Conservation (phyloP, 1,284 basidiomycete species). For the Pisolithus thermaeus region DNA sequence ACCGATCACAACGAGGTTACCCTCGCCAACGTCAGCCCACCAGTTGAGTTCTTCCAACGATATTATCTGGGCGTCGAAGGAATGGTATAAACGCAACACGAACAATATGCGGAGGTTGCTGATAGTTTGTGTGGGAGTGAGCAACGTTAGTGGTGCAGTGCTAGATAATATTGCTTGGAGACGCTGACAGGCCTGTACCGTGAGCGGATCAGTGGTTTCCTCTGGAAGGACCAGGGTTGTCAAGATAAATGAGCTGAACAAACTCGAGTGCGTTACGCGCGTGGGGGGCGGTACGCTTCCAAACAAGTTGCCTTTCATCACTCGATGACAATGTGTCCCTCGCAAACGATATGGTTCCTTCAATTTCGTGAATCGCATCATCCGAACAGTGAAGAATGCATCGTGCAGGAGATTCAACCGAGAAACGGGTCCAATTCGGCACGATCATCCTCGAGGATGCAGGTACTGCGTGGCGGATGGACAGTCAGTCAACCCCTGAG, state of each 20-base stretch:
- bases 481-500: conserved; percentile 57
- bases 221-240: neutral
- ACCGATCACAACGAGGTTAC: conserved; percentile 61
- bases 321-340: conserved; percentile 1
- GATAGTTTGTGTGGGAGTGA: conserved; percentile 37
- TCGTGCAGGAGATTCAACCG: conserved; percentile 49
- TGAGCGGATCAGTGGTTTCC: conserved; percentile 4
- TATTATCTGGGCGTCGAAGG: too few relatives aligned
- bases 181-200: conserved; percentile 40
- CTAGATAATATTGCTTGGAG: conserved; percentile 60
- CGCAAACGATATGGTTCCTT: too few relatives aligned
- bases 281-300: conserved; percentile 16
- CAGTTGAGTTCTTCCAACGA: conserved; percentile 23
- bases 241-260: too few relatives aligned
- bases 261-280: neutral
- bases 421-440: conserved; percentile 19
- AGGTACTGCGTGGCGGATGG: conserved; percentile 30
- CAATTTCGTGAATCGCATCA: neutral
- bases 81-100: too few relatives aligned
- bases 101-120: conserved; percentile 56
- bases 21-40: conserved; percentile 18
- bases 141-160: conserved; percentile 45
- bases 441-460: neutral
- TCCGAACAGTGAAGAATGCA: conserved; percentile 56
- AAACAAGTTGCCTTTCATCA: conserved; percentile 2